A percentile compares a stretch with the other conserved stretches of the same genome.
Evolutionary conservation across 306 rosid species (phyloP).

Genomic region (Cucurbita ficifolia): DNA sequence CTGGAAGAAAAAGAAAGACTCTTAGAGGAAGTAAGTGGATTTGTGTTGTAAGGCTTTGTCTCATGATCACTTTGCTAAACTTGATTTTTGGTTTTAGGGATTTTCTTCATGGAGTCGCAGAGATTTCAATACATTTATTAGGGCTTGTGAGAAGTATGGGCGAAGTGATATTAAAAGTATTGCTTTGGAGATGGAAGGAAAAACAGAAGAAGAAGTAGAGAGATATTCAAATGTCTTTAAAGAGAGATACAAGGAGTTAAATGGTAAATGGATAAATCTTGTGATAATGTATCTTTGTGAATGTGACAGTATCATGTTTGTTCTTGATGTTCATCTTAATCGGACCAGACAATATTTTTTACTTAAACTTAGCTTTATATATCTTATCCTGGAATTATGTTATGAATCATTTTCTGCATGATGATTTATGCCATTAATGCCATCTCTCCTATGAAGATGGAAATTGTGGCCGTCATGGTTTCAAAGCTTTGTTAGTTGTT

Average conservation of each 20-base stretch:
- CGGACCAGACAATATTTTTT: background rate
- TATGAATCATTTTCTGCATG: background rate
- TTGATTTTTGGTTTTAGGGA: slow-evolving; percentile 42
- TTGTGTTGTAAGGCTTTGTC: slow-evolving; percentile 8
- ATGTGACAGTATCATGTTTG: background rate
- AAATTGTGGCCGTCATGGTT: background rate
- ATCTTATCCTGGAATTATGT: background rate
- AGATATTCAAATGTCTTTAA: slow-evolving; percentile 79
- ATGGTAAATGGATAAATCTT: slow-evolving; percentile 35
- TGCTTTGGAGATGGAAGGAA: slow-evolving; percentile 95
- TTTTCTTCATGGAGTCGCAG: slow-evolving; percentile 95
- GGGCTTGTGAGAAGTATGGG: slow-evolving; percentile 99
- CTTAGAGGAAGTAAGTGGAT: slow-evolving; percentile 49
- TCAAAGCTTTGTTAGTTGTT: background rate
- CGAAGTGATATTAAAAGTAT: slow-evolving; percentile 67
- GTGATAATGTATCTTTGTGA: background rate
- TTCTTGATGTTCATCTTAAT: background rate
- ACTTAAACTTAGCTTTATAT: background rate
- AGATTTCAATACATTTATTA: slow-evolving; percentile 87
- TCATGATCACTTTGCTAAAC: slow-evolving; percentile 8
- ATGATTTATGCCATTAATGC: background rate
- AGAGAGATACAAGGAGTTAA: slow-evolving; percentile 87
- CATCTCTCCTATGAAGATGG: background rate
- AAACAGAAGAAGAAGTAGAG: slow-evolving; percentile 90
- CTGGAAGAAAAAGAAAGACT: slow-evolving; percentile 85